phyloP scores from a whole-genome alignment of 495 filamentous ascomycete genomes.

The Aspergillus incahuasiensis region DNA sequence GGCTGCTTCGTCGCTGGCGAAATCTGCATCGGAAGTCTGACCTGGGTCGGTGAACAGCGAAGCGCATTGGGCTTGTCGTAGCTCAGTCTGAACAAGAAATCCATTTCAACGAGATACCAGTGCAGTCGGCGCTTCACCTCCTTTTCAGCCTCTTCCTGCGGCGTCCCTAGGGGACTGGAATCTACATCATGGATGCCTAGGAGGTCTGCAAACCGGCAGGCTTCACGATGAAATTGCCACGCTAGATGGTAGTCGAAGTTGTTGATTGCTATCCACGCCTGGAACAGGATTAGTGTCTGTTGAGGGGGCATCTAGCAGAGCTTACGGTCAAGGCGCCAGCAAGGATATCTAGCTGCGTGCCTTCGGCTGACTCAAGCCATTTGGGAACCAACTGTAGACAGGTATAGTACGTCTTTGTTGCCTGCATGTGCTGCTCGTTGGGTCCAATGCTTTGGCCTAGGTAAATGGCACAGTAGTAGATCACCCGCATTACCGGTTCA shows the following conservation, averaged over 20 bases:
- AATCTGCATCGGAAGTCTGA: not conserved
- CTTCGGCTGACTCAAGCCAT: slow-evolving; percentile 6
- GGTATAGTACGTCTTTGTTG: slow-evolving; percentile 6
- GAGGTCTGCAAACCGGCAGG: slow-evolving; percentile 2
- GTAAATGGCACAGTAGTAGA: slow-evolving; percentile 8
- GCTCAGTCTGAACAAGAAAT: slow-evolving; percentile 1
- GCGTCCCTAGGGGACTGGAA: not conserved
- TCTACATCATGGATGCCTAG: slow-evolving; percentile 6
- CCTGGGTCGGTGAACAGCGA: not conserved
- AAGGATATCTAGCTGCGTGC: slow-evolving; percentile 2
- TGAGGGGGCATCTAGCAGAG: not conserved
- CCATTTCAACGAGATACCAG: slow-evolving; percentile 3
- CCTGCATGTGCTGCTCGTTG: not conserved
- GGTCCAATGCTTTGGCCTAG: slow-evolving; percentile 1
- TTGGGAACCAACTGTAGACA: not conserved
- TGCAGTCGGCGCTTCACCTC: not conserved
- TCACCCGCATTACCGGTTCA: not conserved
- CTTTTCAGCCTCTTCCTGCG: not conserved
- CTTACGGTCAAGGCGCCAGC: slow-evolving; percentile 4
- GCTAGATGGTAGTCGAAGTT: slow-evolving; percentile 12
- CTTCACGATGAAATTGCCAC: slow-evolving; percentile 10
- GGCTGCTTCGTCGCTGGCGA: slow-evolving; percentile 4
- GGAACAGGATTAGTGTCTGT: not conserved
- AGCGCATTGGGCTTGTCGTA: slow-evolving; percentile 6
- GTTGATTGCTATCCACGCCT: slow-evolving; percentile 9